Base-by-base conservation (phyloP, 768 basidiomycete species). In the Russula lepida region DNA sequence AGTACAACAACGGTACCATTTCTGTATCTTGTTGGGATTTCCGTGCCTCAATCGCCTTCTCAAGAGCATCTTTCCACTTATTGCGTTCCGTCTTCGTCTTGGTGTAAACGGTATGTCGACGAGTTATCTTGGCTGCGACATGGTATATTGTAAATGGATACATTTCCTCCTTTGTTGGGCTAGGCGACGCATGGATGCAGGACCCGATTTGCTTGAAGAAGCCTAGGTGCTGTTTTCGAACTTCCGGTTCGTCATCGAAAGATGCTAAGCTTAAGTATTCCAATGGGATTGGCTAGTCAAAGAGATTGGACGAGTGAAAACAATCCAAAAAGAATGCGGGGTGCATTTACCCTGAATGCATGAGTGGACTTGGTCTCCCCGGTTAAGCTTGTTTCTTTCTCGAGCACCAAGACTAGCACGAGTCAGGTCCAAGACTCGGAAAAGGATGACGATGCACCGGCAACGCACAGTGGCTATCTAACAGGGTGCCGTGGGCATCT, bases 61-160 rank as follows among this genome's bases (percentile, higher is more conserved):
- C 12, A 13, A 55, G 28, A 7, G 11, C 28, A 55, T 6, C 30
- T 2, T 28, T 30, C 54, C 54, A 55, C 39, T 30, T 43, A 44
- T 44, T 55, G 6, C 54, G 54, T 28, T 55, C 54, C n/a, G 54
- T 43, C 41, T 21, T 28, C 7, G 41, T 30, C 11, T 32, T 17
- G 17, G 54, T 44, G 13, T 55, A 55, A 44, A 55, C 6, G 11
- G 54, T 55, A 21, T 55, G 19, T 23, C 54, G 54, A 32, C 54
- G 54, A 23, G 54, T 43, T 43, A 55, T 55, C 39, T 44, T 55
- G 28, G 54, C 54, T 1, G 54, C 54, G 21, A 13, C 19, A 28
- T 55, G 54, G 9, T 55, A 55, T 32, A 55, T 17, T 13, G 54
- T 55, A n/a, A 55, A 55, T 17, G 54, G 54, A 32, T 32, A 55